Percentiles rank a stretch among this genome's conserved stretches.
Conservation (phyloP, 78 protist genomes). For the Diacronema lutheri region DNA sequence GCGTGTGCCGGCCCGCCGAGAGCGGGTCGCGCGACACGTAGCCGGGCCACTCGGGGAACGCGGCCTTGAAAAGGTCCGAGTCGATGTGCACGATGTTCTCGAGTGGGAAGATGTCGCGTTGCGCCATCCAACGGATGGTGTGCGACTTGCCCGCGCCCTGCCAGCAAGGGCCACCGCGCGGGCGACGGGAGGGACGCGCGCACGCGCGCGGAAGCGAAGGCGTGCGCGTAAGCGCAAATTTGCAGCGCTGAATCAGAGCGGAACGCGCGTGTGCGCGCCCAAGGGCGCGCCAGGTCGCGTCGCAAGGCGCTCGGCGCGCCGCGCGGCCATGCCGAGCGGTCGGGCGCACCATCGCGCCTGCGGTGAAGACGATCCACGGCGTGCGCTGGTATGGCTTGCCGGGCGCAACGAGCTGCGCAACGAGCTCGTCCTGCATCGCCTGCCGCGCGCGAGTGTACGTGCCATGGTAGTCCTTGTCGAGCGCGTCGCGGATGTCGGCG, state of each 20-base stretch:
- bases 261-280: too few species aligned
- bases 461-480: neutral
- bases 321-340: too few species aligned
- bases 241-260: too few species aligned
- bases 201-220: too few species aligned
- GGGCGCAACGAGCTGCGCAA: neutral
- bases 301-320: too few species aligned
- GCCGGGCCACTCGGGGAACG: neutral
- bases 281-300: too few species aligned
- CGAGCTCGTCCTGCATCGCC: neutral
- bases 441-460: neutral
- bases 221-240: too few species aligned
- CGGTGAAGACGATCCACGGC: constrained; percentile 5
- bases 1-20: neutral
- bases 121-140: neutral
- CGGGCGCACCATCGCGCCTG: neutral
- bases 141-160: neutral
- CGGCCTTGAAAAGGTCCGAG: neutral
- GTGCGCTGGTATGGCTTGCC: neutral
- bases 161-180: too few species aligned
- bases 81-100: constrained; percentile 30
- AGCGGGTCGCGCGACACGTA: neutral
- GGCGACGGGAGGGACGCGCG: too few species aligned
- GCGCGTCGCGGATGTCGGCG: neutral
- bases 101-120: neutral